Percentiles rank a stretch among this genome's conserved stretches.
These are phyloP conservation scores for Triticum turgidum DNA, from an alignment of 176 grass and related monocot genomes.

Conservation along the genomic window DNA sequence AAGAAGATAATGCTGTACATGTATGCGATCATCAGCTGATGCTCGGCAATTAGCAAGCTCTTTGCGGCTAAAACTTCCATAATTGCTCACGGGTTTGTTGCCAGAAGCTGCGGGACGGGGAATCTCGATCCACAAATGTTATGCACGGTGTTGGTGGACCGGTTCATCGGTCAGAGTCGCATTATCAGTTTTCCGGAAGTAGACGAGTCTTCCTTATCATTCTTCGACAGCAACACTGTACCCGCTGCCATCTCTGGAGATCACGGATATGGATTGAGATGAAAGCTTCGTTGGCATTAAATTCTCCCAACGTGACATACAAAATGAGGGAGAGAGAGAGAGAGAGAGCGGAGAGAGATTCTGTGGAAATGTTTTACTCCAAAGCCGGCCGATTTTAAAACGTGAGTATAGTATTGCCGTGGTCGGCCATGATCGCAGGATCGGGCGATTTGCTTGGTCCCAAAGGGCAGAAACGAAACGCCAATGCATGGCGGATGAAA, in stretches of 20 bases:
- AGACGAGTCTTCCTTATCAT: conserved; percentile 43
- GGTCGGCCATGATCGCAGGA: conserved; percentile 23
- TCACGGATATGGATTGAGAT: conserved; percentile 27
- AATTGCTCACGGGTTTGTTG: neutral
- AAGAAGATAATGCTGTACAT: neutral
- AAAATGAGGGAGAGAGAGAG: neutral
- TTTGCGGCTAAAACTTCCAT: too few relatives aligned
- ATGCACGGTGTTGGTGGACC: conserved; percentile 2
- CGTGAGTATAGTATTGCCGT: neutral
- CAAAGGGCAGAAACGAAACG: conserved; percentile 30
- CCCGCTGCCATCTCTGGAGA: neutral
- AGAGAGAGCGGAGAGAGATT: conserved; percentile 15
- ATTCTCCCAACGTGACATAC: conserved; percentile 21
- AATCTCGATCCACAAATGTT: conserved; percentile 15
- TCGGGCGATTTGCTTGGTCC: conserved; percentile 41
- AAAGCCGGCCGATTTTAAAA: conserved; percentile 19
- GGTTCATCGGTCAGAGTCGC: neutral
- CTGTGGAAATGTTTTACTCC: conserved; percentile 62
- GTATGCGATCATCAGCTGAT: too few relatives aligned
- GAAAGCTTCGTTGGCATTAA: conserved; percentile 8
- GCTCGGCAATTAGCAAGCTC: neutral
- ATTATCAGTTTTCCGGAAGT: conserved; percentile 22
- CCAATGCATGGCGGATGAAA: conserved; percentile 27
- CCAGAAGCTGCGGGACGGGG: neutral
- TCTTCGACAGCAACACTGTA: conserved; percentile 47